Conservation (phyloP, 2,329 filamentous ascomycete genomes). For the Verticillium nonalfalfae region DNA sequence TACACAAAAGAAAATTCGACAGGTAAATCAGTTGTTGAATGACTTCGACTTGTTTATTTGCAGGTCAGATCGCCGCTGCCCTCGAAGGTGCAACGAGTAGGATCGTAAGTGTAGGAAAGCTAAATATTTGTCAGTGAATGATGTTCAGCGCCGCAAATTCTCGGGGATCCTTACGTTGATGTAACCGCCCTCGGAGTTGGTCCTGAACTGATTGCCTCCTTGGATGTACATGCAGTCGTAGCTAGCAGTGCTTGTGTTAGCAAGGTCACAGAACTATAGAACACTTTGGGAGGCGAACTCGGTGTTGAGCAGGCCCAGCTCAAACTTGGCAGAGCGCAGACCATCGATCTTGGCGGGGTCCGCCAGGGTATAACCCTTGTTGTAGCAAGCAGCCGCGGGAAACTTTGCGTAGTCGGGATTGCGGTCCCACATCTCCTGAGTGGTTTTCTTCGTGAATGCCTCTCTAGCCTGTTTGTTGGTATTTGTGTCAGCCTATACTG, state of each 20-base stretch:
- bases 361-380: conserved; percentile 11
- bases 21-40: neutral
- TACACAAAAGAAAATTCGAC: too few relatives aligned
- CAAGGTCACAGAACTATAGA: too few relatives aligned
- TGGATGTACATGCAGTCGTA: conserved; percentile 12
- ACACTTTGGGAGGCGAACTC: conserved; percentile 5
- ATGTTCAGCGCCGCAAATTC: neutral
- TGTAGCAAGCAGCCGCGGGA: conserved; percentile 12
- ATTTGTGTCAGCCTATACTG: neutral
- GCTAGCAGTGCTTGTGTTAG: neutral
- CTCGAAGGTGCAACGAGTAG: too few relatives aligned
- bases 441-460: conserved; percentile 12
- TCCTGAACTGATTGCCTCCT: conserved; percentile 8
- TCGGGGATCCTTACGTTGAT: conserved; percentile 8
- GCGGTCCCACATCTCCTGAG: conserved; percentile 10
- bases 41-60: neutral
- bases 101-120: too few relatives aligned
- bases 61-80: too few relatives aligned
- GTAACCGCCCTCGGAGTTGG: conserved; percentile 9
- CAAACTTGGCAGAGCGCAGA: conserved; percentile 6
- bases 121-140: too few relatives aligned
- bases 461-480: conserved; percentile 8
- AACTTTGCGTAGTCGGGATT: conserved; percentile 10
- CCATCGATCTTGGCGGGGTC: conserved; percentile 4
- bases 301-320: conserved; percentile 8